phyloP scores from a whole-genome alignment of 768 basidiomycete genomes.

The Boletus sp. region DNA sequence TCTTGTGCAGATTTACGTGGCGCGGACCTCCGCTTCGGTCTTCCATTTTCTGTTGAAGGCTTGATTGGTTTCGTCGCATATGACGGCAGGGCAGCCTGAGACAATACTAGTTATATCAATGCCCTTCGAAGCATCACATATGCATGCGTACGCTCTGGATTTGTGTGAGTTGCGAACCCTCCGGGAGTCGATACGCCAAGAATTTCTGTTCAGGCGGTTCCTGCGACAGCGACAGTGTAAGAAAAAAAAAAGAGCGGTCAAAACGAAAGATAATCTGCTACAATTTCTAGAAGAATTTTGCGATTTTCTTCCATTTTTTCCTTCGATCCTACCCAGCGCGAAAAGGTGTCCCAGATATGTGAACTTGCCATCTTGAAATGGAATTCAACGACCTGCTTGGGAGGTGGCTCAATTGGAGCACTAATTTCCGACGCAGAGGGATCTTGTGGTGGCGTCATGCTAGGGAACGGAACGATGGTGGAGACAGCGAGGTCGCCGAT shows the following conservation, averaged over 20 bases:
- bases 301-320: slow-evolving; percentile 51
- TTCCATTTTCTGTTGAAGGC: slow-evolving; percentile 41
- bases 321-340: slow-evolving; percentile 59
- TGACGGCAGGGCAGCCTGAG: slow-evolving; percentile 44
- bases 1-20: slow-evolving; percentile 33
- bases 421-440: slow-evolving; percentile 12
- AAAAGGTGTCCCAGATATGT: slow-evolving; percentile 56
- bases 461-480: slow-evolving; percentile 45
- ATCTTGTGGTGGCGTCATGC: slow-evolving; percentile 13
- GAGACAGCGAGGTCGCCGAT: slow-evolving; percentile 40
- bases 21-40: slow-evolving; percentile 36
- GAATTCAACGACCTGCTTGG: slow-evolving; percentile 42
- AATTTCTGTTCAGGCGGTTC: slow-evolving; percentile 47
- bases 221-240: slow-evolving; percentile 25
- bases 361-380: slow-evolving; percentile 47
- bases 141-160: slow-evolving; percentile 51
- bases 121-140: background rate
- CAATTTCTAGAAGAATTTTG: slow-evolving; percentile 44
- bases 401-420: slow-evolving; percentile 4
- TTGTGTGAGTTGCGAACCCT: slow-evolving; percentile 55
- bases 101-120: background rate
- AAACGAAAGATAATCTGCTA: slow-evolving; percentile 23
- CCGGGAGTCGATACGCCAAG: slow-evolving; percentile 55
- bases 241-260: background rate
- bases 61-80: slow-evolving; percentile 60